Base-by-base conservation (phyloP, 371 early-diverging fungal species). In the Mucor irregularis region DNA sequence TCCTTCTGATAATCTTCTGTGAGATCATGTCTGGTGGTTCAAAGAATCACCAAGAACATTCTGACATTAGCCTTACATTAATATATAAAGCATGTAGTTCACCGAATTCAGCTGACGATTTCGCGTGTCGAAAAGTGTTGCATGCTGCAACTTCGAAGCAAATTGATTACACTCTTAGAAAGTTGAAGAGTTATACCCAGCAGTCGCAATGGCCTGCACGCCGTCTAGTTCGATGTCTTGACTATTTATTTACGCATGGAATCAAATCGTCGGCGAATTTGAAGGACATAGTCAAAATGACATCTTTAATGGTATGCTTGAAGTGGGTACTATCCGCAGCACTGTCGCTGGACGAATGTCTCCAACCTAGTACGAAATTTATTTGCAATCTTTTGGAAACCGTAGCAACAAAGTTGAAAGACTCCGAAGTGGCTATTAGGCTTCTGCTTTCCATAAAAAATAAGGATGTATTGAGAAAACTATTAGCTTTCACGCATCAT, bases 201-300 rank as follows among this genome's bases (percentile, higher is more conserved):
- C 34, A 37, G 5, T 5, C 43, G 0, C 14, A 50, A 7, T 64
- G 65, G 65, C 31, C 65, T 8, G 22, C 33, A 5, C 34, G 42
- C 8, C 40, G 56, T n/a, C 50, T 64, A 0, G 25, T 56, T 6
- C 65, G 65, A 1, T 64, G 65, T 24, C 28, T 64, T 0, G 56
- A 64, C 17, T 53, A 42, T 3, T 33, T 64, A 1, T 24, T 51
- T 5, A 37, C 14, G 0, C 53, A 59, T 16, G 22, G 21, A 3
- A 28, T 48, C 7, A 54, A 44, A 14, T 16, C 24, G 24, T 40
- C 40, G 4, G 21, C 25, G 11, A 16, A 55, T 46, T 34, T 44
- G n/a, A 21, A 55, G 3, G 21, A 42, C 6, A 24, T 34, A 13
- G 21, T 52, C 2, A 24, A 25, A 28, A 7, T 64, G 5, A 21